Conservation (phyloP, 495 filamentous ascomycete species). For the Hypoxylon crocopeplum region DNA sequence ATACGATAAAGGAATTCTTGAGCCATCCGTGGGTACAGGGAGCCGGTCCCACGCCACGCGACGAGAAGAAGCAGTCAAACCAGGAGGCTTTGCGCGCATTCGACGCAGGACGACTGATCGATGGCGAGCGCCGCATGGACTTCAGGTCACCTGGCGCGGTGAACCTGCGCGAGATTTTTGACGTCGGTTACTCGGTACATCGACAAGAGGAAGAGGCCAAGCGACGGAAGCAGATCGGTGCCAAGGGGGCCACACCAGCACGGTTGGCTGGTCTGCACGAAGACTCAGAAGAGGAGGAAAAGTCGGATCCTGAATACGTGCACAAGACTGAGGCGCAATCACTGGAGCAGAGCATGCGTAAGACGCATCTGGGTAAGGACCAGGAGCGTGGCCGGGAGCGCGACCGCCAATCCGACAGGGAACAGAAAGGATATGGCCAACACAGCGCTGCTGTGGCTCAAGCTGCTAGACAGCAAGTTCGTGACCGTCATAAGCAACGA, state of each 20-base stretch:
- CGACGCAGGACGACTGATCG: slow-evolving; percentile 63
- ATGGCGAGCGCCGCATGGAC: slow-evolving; percentile 75
- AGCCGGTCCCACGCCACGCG: slow-evolving; percentile 56
- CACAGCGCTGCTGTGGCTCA: slow-evolving; percentile 78
- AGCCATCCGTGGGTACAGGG: slow-evolving; percentile 89
- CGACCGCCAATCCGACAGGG: slow-evolving; percentile 49
- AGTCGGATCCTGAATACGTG: slow-evolving; percentile 71
- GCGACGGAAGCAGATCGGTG: slow-evolving; percentile 79
- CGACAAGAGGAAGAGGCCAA: slow-evolving; percentile 96
- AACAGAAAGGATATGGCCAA: slow-evolving; percentile 78
- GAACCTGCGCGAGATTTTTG: slow-evolving; percentile 95
- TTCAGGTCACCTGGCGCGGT: slow-evolving; percentile 96
- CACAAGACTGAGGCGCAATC: slow-evolving; percentile 62
- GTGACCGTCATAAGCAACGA: slow-evolving; percentile 61
- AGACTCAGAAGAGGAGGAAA: slow-evolving; percentile 71
- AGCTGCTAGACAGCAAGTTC: slow-evolving; percentile 78
- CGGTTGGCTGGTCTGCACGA: slow-evolving; percentile 66
- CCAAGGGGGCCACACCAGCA: slow-evolving; percentile 54
- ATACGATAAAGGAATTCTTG: slow-evolving; percentile 87
- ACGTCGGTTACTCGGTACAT: slow-evolving; percentile 95
- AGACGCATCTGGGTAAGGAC: slow-evolving; percentile 72
- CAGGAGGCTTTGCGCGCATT: slow-evolving; percentile 56
- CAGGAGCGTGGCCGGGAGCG: slow-evolving; percentile 57
- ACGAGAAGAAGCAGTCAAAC: slow-evolving; percentile 67
- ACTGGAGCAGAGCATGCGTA: slow-evolving; percentile 86